Evolutionary conservation across 331 rosid genomes (phyloP).

Genomic region (Acacia pycnantha): DNA sequence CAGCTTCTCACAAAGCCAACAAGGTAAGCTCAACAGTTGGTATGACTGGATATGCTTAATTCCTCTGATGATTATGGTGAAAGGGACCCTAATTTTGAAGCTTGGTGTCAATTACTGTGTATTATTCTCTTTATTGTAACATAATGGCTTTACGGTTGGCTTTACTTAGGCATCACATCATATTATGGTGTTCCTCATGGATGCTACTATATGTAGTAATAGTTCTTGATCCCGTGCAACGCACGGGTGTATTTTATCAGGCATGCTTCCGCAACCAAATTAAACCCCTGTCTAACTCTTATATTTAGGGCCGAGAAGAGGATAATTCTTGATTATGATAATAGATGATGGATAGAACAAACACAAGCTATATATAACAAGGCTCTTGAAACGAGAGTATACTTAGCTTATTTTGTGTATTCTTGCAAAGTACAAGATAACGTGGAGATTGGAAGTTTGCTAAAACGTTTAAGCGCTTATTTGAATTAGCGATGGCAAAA

Average conservation of each 20-base stretch:
- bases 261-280: background rate
- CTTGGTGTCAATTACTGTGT: slow-evolving; percentile 12
- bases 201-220: background rate
- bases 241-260: background rate
- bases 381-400: too few species aligned
- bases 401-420: too few species aligned
- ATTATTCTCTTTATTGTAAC: slow-evolving; percentile 12
- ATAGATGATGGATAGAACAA: background rate
- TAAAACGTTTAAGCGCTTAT: too few species aligned
- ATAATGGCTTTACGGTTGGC: slow-evolving; percentile 15
- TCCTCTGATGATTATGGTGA: background rate
- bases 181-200: background rate
- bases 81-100: slow-evolving; percentile 33
- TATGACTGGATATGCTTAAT: slow-evolving; percentile 77
- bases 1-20: slow-evolving; percentile 62
- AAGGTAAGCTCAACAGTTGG: slow-evolving; percentile 74
- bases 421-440: background rate
- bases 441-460: background rate
- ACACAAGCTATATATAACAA: too few species aligned
- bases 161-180: slow-evolving; percentile 7
- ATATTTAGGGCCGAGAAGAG: too few species aligned
- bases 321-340: too few species aligned
- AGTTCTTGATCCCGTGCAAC: background rate
- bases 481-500: too few species aligned
- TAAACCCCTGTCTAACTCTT: background rate